These are phyloP conservation scores for Pseudogymnoascus sp. DNA, from an alignment of 2,329 filamentous ascomycete genomes.

Conservation along the genomic window DNA sequence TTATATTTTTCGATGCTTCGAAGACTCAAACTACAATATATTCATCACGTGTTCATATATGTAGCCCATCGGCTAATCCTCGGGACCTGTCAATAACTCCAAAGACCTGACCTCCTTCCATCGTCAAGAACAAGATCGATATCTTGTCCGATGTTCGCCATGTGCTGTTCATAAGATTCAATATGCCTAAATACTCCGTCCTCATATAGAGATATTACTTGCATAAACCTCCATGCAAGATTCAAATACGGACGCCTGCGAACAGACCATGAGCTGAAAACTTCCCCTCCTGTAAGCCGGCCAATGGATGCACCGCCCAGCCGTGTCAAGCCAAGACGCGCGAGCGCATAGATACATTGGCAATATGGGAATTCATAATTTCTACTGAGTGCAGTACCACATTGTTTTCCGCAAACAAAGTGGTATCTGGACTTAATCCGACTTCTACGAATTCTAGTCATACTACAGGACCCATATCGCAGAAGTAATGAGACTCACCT, in stretches of 20 bases:
- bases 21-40: background rate
- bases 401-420: background rate
- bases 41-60: background rate
- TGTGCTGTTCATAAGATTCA: background rate
- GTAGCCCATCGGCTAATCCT: background rate
- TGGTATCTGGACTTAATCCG: background rate
- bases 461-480: background rate
- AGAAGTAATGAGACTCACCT: background rate
- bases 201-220: background rate
- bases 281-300: background rate
- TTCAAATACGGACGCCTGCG: background rate
- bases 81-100: background rate
- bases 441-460: background rate
- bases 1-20: background rate
- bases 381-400: background rate
- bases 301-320: background rate
- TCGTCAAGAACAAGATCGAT: background rate
- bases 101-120: background rate
- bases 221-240: background rate
- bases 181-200: background rate
- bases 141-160: background rate
- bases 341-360: background rate
- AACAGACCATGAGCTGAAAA: background rate
- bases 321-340: background rate
- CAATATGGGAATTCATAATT: background rate